Evolutionary conservation across 345 rosid genomes (phyloP).

Genomic region (Acer saccharum): DNA sequence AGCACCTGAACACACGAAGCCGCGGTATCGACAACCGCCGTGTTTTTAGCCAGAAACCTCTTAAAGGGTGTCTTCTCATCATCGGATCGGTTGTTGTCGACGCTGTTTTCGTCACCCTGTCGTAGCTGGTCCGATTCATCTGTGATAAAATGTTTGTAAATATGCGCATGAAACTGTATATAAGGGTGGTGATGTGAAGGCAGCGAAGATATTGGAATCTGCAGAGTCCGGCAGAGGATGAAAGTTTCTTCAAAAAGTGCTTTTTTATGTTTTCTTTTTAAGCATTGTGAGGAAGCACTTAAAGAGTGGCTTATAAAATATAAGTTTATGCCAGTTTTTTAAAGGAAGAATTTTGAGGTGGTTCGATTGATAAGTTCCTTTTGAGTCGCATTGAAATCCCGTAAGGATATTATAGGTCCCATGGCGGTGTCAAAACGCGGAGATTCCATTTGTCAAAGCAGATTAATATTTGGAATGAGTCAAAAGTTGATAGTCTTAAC

Average conservation of each 20-base stretch:
- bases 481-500: not conserved
- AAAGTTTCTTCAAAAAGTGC: not conserved
- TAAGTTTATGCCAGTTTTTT: not conserved
- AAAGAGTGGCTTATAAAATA: too few relatives aligned
- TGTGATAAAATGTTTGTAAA: not conserved
- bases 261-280: not conserved
- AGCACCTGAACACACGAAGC: not conserved
- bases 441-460: not conserved
- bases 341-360: too few relatives aligned
- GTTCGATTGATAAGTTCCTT: too few relatives aligned
- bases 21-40: not conserved
- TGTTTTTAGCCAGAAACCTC: slow-evolving; percentile 19
- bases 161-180: not conserved
- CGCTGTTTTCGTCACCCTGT: not conserved
- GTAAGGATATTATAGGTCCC: too few relatives aligned
- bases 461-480: not conserved
- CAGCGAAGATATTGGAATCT: not conserved
- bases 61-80: not conserved
- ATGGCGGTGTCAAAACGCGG: not conserved
- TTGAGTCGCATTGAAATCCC: too few relatives aligned
- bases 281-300: not conserved
- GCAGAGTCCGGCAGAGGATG: not conserved
- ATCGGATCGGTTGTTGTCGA: not conserved
- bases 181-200: not conserved
- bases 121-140: not conserved